Base-by-base conservation (phyloP, 768 basidiomycete species). In the Trametes coccinea region DNA sequence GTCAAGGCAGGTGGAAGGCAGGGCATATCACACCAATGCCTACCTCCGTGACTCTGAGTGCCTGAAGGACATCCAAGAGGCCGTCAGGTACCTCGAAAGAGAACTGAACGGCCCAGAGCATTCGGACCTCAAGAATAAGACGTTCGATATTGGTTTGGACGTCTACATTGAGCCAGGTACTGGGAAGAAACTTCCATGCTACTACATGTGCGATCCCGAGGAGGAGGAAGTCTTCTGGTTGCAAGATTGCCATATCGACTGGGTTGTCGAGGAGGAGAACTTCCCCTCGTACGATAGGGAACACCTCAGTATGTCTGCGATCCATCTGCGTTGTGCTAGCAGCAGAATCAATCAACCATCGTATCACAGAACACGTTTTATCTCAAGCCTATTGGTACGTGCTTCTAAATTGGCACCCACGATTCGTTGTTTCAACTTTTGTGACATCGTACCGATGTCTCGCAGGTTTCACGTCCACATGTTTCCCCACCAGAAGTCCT, bases 401-500 rank as follows among this genome's bases (percentile, higher is more conserved):
- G 3, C 16, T 50, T 48, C 5, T 50, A 6, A 8, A 11, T 11
- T 22, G 22, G 22, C 22, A 22, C 22, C 22, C 22, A 22, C 22
- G 22, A 7, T 17, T n/a, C 14, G 17, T 27, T 27, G 37, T 7
- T 3, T 33, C 17, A 27, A 5, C 31, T 30, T 3, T 31, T 8
- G 3, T 29, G 30, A 29, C 13, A 22, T 31, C 4, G 29, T 30
- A 8, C 30, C 31, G 30, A 31, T 11, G 2, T 11, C 50, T 14
- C 14, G 17, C 30, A 71, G 69, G 70, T 4, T 31, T 4, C 71
- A 72, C 45, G 61, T 69, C 2, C 48, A 56, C 17, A 63, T 68
- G 50, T 72, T 69, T 39, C 71, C 71, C 0, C 33, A 62, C 48
- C 31, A 63, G n/a, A 61, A 59, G 30, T 17, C 9, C 2, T 31